These are phyloP conservation scores for Rhodosporidiobolus sp. DNA, from an alignment of 768 basidiomycete species.

Conservation along the genomic window DNA sequence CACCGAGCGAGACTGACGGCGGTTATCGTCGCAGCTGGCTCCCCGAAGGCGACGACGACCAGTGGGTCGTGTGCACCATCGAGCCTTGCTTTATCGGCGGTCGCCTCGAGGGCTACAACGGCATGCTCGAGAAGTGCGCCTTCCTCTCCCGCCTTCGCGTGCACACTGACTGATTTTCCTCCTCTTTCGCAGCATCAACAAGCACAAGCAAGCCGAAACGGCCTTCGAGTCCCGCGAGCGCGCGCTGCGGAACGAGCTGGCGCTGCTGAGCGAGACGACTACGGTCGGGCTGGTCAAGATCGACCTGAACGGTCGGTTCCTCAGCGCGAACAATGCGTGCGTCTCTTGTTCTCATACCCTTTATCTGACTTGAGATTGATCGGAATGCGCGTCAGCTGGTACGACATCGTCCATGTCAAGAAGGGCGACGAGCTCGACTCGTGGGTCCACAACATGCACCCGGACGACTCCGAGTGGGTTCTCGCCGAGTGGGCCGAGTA, in stretches of 20 bases:
- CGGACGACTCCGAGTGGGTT: slow-evolving; percentile 7
- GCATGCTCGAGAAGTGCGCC: slow-evolving; percentile 19
- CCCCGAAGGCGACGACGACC: not conserved
- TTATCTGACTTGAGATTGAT: not conserved
- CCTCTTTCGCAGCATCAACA: not conserved
- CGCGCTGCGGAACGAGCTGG: slow-evolving; percentile 21
- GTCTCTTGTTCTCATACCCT: not conserved
- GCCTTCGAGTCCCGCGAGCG: slow-evolving; percentile 8
- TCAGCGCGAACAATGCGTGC: slow-evolving; percentile 27
- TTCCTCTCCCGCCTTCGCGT: not conserved
- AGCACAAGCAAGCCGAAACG: slow-evolving; percentile 20
- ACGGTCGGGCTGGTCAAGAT: slow-evolving; percentile 17
- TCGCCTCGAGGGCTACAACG: slow-evolving; percentile 7
- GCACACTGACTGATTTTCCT: not conserved
- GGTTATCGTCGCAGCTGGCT: not conserved
- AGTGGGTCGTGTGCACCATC: slow-evolving; percentile 10
- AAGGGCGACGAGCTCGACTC: not conserved
- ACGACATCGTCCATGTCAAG: not conserved
- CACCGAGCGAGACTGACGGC: not conserved
- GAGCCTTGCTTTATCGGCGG: slow-evolving; percentile 15
- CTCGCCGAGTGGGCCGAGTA: not conserved
- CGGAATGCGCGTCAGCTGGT: slow-evolving; percentile 6
- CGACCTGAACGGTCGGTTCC: slow-evolving; percentile 16
- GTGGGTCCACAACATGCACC: not conserved
- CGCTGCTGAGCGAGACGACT: not conserved